phyloP scores from a whole-genome alignment of 2,329 filamentous ascomycete genomes.

The Teratosphaeria epicoccoides region DNA sequence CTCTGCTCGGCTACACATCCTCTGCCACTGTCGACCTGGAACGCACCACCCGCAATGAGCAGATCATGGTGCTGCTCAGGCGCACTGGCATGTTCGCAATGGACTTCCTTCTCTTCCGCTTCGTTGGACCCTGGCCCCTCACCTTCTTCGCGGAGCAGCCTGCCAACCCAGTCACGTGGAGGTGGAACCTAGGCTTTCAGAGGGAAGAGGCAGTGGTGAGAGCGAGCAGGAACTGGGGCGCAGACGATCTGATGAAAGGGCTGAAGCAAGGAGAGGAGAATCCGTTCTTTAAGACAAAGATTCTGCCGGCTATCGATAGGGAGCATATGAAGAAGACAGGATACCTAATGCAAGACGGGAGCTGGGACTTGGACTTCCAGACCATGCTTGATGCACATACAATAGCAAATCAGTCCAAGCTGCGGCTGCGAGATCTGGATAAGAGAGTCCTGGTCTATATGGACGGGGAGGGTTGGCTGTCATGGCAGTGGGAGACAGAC shows the following conservation, averaged over 20 bases:
- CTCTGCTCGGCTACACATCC: constrained; percentile 55
- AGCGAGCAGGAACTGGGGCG: constrained; percentile 63
- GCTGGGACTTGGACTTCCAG: constrained; percentile 82
- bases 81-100: constrained; percentile 58
- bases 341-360: constrained; percentile 71
- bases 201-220: constrained; percentile 72
- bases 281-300: constrained; percentile 47
- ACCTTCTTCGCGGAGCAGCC: constrained; percentile 51
- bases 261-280: constrained; percentile 44
- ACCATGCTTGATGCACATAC: constrained; percentile 65
- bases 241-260: constrained; percentile 43
- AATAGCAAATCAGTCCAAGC: constrained; percentile 52
- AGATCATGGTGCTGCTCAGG: constrained; percentile 46
- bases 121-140: constrained; percentile 38
- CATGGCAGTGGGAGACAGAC: constrained; percentile 32
- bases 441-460: constrained; percentile 60
- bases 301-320: constrained; percentile 59
- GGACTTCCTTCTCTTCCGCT: constrained; percentile 51
- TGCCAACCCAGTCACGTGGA: constrained; percentile 59
- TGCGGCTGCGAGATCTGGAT: constrained; percentile 56
- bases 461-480: constrained; percentile 57
- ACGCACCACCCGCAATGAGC: constrained; percentile 45
- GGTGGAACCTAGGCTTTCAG: constrained; percentile 64
- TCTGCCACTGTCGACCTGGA: constrained; percentile 54
- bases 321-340: constrained; percentile 69